These are phyloP conservation scores for Mentha longifolia DNA, from an alignment of 257 asterid species.

Conservation along the genomic window DNA sequence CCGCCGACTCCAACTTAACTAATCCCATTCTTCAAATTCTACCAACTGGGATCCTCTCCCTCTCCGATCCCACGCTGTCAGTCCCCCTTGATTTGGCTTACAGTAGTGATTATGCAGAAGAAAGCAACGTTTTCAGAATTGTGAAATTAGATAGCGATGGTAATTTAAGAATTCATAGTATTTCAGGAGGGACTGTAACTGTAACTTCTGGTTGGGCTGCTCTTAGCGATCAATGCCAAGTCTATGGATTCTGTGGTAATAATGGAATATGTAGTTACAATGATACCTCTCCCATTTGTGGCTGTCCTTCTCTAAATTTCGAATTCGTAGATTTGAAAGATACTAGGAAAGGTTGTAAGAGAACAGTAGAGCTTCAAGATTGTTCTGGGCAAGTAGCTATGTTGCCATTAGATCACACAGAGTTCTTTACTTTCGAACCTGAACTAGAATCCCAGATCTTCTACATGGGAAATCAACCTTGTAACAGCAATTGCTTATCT, in stretches of 20 bases:
- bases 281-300: conserved; percentile 61
- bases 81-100: conserved; percentile 50
- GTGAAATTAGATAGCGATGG: conserved; percentile 74
- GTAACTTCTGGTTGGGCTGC: conserved; percentile 72
- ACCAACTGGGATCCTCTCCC: conserved; percentile 57
- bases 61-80: conserved; percentile 51
- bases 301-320: conserved; percentile 75
- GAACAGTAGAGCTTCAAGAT: conserved; percentile 58
- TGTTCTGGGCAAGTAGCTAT: conserved; percentile 58
- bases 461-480: conserved; percentile 57
- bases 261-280: conserved; percentile 78
- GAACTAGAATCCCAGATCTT: conserved; percentile 46
- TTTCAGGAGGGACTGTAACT: conserved; percentile 51
- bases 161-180: conserved; percentile 75
- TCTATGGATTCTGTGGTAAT: conserved; percentile 83
- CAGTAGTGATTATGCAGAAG: conserved; percentile 69
- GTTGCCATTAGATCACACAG: conserved; percentile 61
- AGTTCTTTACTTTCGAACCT: conserved; percentile 65
- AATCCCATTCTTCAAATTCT: conserved; percentile 55
- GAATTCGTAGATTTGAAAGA: conserved; percentile 54
- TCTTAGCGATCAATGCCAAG: conserved; percentile 75
- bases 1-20: conserved; percentile 41
- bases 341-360: conserved; percentile 71
- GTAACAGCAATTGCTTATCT: conserved; percentile 60
- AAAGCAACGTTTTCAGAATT: conserved; percentile 59